Base-by-base conservation (phyloP, 2,329 filamentous ascomycete genomes). In the Trichoderma sp. region DNA sequence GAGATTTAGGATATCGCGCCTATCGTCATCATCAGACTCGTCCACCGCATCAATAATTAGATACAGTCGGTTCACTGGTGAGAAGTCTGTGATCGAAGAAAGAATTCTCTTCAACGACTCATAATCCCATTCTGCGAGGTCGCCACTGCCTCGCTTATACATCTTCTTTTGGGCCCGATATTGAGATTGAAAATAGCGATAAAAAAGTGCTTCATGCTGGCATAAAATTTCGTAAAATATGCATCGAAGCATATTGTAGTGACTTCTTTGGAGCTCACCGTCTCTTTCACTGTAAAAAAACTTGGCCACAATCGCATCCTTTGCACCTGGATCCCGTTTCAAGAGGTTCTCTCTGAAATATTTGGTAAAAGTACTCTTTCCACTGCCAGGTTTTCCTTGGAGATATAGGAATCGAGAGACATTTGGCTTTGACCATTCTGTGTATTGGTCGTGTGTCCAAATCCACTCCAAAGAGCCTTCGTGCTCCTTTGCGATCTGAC, bases 201-300 rank as follows among this genome's bases (percentile, higher is more conserved):
- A 61, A 31, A 61, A 61, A 13, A 21, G 14, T 16, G 58, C 58
- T 10, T 47, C 16, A 13, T 61, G 24, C 10, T 61, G 58, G 21
- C 16, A 11, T 29, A 47, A 14, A 2, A 47, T 31, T 6, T 61
- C 58, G 10, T 47, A 27, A 5, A 61, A 27, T 6, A 61, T 47
- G 24, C 24, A 61, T n/a, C 37, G 58, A 47, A 61, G 58, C 37
- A 47, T 61, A 8, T 43, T 47, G 27, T 61, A 31, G 27, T 61
- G 58, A 8, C 58, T 60, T 13, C 58, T 60, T 8, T 60, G 58
- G n/a, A 60, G 58, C 10, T 29, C n/a, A n/a, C 35, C 37, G 14
- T 47, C 58, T 14, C 58, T 61, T 14, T 60, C 40, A n/a, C 58
- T 47, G 37, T 61, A 61, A 7, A 61, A 61, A 16, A 47, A 61